Evolutionary conservation across 1,284 basidiomycete genomes (phyloP), one percentile per base, ranked within the genome.

Genomic region (Wolfiporia cocos): DNA sequence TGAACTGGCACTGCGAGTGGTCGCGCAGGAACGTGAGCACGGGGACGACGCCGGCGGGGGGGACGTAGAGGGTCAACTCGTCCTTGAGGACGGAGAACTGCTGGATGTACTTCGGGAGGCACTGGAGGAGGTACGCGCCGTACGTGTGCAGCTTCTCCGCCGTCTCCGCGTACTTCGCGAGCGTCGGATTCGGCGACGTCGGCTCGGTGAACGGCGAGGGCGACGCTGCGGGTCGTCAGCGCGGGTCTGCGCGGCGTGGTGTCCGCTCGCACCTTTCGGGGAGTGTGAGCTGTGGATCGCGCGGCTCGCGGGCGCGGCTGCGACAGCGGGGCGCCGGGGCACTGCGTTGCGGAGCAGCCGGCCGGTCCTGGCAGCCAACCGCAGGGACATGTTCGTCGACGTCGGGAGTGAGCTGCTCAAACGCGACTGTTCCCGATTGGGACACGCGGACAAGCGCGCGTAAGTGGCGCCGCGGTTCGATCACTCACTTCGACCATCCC

Each of bases 41-140:
- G 22, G 91, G 93, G 41, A 94, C 63, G 55, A 99, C 70, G 43
- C 78, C 89, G 18, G 81, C 74, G 4, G 96, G 96, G 0, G 85
- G 76, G 59, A 88, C 74, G 68, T 95, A 92, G 50, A 99, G 76
- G 11, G 90, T 88, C 48, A 99, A 75, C 65, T 99, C 96, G 65
- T 99, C 95, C 73, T 94, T 94, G 68, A 93, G 83, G 37, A 97
- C 89, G n/a, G 89, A 92, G 74, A 94, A 96, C 66, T 97, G 93
- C 67, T 97, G 93, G 59, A 97, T 78, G 70, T 83, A 94, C 70
- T 94, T 96, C 44, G 92, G 92, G 19, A 97, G 78, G 57, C 86
- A 91, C 60, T 93, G 88, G 41, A 77, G 82, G 55, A 96, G 71
- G 67, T 95, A 95, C 48, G 92, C 88, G 55, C 91, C 92, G 58